Evolutionary conservation across 352 stramenopile species (phyloP).

Genomic region (Phytophthora colocasiae): DNA sequence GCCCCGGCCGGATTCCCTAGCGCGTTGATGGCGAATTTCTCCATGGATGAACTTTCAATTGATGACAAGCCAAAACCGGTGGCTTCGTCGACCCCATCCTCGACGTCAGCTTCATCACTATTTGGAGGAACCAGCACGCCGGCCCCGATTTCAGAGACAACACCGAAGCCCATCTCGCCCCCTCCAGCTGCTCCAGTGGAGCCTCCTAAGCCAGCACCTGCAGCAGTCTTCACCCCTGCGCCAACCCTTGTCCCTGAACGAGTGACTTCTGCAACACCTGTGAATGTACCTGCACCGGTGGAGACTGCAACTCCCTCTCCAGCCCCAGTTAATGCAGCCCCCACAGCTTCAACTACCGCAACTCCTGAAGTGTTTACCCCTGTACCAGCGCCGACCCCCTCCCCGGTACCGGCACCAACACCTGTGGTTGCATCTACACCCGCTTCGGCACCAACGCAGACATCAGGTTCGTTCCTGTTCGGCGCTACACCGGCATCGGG

Average conservation of each 20-base stretch:
- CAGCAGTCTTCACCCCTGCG: slow-evolving; percentile 9
- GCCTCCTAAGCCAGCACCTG: slow-evolving; percentile 15
- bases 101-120: slow-evolving; percentile 31
- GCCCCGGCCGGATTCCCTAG: slow-evolving; percentile 40
- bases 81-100: slow-evolving; percentile 15
- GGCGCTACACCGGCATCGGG: slow-evolving; percentile 29
- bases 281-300: slow-evolving; percentile 14
- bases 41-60: slow-evolving; percentile 50
- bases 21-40: slow-evolving; percentile 51
- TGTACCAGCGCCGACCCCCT: neutral
- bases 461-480: slow-evolving; percentile 44
- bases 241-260: slow-evolving; percentile 17
- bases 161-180: slow-evolving; percentile 12
- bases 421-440: slow-evolving; percentile 9
- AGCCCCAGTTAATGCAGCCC: slow-evolving; percentile 1
- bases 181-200: slow-evolving; percentile 14
- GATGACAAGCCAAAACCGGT: slow-evolving; percentile 34
- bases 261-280: slow-evolving; percentile 4
- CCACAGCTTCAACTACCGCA: slow-evolving; percentile 3
- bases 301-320: slow-evolving; percentile 1
- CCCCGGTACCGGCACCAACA: slow-evolving; percentile 27
- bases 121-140: slow-evolving; percentile 35
- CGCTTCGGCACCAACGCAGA: neutral
- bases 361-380: neutral
- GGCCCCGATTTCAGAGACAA: slow-evolving; percentile 12